Conservation (phyloP, 2,329 filamentous ascomycete species). For the Coniella vitis region DNA sequence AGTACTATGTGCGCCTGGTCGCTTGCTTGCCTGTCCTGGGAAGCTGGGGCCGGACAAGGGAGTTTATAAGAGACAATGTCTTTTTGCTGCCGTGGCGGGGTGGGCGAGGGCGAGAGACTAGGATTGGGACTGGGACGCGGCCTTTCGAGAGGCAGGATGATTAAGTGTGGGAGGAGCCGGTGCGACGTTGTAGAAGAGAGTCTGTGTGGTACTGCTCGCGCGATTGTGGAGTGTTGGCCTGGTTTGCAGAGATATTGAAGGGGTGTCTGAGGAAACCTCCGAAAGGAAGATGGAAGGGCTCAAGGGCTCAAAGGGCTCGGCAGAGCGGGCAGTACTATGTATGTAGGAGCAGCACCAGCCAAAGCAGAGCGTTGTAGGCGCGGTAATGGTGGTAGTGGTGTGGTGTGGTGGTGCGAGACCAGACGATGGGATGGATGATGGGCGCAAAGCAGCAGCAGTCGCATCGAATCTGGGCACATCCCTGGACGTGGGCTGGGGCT, state of each 20-base stretch:
- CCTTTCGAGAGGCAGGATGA: background rate
- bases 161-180: background rate
- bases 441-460: no score
- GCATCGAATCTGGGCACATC: no score
- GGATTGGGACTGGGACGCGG: background rate
- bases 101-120: background rate
- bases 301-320: conserved; percentile 11
- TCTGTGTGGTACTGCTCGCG: conserved; percentile 3
- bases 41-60: conserved; percentile 14
- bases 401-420: background rate
- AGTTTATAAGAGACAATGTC: conserved; percentile 16
- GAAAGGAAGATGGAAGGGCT: conserved; percentile 2
- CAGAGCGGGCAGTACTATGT: background rate
- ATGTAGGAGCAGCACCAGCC: background rate
- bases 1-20: background rate
- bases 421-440: no score
- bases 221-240: conserved; percentile 4
- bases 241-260: conserved; percentile 8
- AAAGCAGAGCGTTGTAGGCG: no score
- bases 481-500: no score
- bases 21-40: conserved; percentile 1
- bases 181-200: conserved; percentile 8
- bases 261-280: conserved; percentile 3
- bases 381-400: no score
- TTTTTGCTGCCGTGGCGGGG: conserved; percentile 1